phyloP scores from a whole-genome alignment of 2,329 filamentous ascomycete species.

The Fusarium algeriense region DNA sequence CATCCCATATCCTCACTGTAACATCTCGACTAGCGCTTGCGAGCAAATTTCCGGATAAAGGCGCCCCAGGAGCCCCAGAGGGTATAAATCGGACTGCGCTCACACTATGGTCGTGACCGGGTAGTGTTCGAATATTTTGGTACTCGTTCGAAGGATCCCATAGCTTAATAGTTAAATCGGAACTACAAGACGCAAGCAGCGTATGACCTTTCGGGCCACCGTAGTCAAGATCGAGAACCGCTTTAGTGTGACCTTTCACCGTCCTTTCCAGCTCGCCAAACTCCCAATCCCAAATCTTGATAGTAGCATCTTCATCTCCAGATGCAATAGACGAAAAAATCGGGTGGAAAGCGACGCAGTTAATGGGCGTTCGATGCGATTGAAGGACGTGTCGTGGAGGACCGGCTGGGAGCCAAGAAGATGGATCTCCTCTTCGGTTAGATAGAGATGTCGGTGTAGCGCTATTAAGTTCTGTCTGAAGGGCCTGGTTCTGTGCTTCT shows the following conservation, averaged over 20 bases:
- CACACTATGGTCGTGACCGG: slow-evolving; percentile 92
- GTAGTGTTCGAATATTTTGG: slow-evolving; percentile 92
- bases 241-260: slow-evolving; percentile 90
- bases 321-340: slow-evolving; percentile 91
- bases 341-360: slow-evolving; percentile 91
- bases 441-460: slow-evolving; percentile 82
- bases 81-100: slow-evolving; percentile 90
- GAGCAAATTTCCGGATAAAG: slow-evolving; percentile 84
- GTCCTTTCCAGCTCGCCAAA: slow-evolving; percentile 90
- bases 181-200: slow-evolving; percentile 75
- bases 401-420: slow-evolving; percentile 85
- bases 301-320: slow-evolving; percentile 90
- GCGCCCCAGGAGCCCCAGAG: slow-evolving; percentile 81
- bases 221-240: slow-evolving; percentile 90
- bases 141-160: slow-evolving; percentile 95
- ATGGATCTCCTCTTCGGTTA: slow-evolving; percentile 74
- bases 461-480: slow-evolving; percentile 88
- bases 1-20: slow-evolving; percentile 90
- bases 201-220: slow-evolving; percentile 78
- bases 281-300: slow-evolving; percentile 99
- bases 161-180: slow-evolving; percentile 91
- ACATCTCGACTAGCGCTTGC: slow-evolving; percentile 89
- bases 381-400: slow-evolving; percentile 86
- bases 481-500: slow-evolving; percentile 76
- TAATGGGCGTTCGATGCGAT: slow-evolving; percentile 77